Base-by-base conservation (phyloP, 2,329 filamentous ascomycete species). In the Phyllosticta citrichinensis region DNA sequence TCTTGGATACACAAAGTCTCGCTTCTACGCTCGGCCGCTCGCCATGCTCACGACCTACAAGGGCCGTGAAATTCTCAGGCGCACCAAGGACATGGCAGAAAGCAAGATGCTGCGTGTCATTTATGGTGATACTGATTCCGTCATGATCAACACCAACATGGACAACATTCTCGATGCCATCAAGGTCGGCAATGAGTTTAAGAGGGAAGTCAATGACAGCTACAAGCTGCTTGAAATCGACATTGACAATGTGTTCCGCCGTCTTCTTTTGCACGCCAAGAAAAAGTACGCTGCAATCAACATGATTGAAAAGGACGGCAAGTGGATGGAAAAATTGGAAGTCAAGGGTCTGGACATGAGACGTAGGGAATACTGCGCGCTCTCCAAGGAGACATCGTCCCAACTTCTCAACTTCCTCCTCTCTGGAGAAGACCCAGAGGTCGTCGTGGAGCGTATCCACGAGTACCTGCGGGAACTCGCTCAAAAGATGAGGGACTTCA, bases 61-160 rank as follows among this genome's bases (percentile, higher is more conserved):
- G 74, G 94, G 94, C 62, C 91, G 94, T 79, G 94, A 99, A 78
- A 97, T 99, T 83, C 80, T 99, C 62, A 85, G 89, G 65, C 95
- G 90, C 71, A 99, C 94, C 61, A 99, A 97, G 74, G 92, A 96
- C 59, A 83, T 99, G 64, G 94, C 94, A 10, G 94, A 99, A 75
- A 89, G 85, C 68, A 92, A 89, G 67, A 87, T 91, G 63, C 82
- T 99, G 30, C 89, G 94, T 69, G 94, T 99, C 73, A 97, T 99
- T 65, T 99, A 99, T 68, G 94, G 94, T 78, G 94, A 99, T 76
- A 99, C 94, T 12, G 94, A 99, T 75, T 99, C 94, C 9, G 94
- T 99, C 76, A 99, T 99, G 94, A 97, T 99, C 79, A 99, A 99
- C 71, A 96, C 94, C 65, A 97, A 97, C 70, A 91, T 94, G 60